phyloP scores from a whole-genome alignment of 768 basidiomycete species.

The Pholiota microspora region DNA sequence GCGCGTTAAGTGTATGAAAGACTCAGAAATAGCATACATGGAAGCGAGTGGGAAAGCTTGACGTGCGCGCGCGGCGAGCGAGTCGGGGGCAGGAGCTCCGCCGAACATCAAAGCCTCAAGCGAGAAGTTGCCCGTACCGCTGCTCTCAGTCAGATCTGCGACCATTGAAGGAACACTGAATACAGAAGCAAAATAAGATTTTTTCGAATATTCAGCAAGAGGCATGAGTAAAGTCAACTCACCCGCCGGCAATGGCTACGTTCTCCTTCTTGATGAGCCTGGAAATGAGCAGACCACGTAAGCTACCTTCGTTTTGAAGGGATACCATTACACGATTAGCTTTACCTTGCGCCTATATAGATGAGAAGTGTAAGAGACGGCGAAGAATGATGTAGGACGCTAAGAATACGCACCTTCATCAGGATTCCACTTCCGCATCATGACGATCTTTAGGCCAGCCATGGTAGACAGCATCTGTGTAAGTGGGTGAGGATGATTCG shows the following conservation, averaged over 20 bases:
- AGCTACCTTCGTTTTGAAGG: background rate
- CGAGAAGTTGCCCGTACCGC: slow-evolving; percentile 34
- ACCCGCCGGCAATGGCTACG: slow-evolving; percentile 54
- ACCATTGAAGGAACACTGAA: slow-evolving; percentile 61
- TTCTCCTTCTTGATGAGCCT: slow-evolving; percentile 54
- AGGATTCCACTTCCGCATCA: slow-evolving; percentile 58
- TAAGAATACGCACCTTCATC: slow-evolving; percentile 41
- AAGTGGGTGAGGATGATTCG: background rate
- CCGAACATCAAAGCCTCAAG: slow-evolving; percentile 52
- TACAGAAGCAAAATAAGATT: background rate
- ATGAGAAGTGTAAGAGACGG: slow-evolving; percentile 8
- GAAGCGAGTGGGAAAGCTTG: slow-evolving; percentile 43
- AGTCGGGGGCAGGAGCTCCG: slow-evolving; percentile 49
- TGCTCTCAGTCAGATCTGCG: slow-evolving; percentile 52
- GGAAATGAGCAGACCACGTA: background rate
- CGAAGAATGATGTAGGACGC: slow-evolving; percentile 2
- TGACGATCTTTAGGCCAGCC: slow-evolving; percentile 52
- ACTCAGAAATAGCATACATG: slow-evolving; percentile 31
- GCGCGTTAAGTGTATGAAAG: background rate
- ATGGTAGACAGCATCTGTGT: slow-evolving; percentile 51
- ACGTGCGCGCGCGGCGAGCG: slow-evolving; percentile 43
- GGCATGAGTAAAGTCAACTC: slow-evolving; percentile 5
- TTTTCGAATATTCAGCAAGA: background rate
- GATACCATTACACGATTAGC: background rate
- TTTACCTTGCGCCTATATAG: slow-evolving; percentile 19